Percentiles rank a stretch among this genome's conserved stretches.
These are phyloP conservation scores for Eucalyptus grandis DNA, from an alignment of 345 rosid genomes.

Conservation along the genomic window DNA sequence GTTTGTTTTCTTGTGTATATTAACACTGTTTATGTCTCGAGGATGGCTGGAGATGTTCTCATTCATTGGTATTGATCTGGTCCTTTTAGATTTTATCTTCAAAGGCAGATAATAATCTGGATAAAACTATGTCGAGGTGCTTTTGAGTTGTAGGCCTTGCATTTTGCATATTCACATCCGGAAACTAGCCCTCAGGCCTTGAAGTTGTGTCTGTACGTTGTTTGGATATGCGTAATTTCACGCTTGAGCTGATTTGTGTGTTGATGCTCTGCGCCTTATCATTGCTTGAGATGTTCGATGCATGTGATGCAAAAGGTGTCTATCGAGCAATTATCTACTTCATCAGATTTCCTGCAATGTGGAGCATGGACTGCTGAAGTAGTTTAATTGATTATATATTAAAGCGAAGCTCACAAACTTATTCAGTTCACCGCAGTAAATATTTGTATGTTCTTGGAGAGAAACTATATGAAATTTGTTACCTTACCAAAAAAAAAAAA, in stretches of 20 bases:
- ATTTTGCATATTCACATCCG: background rate
- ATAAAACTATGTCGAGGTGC: background rate
- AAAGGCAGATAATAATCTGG: background rate
- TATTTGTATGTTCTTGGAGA: background rate
- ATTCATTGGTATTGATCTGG: background rate
- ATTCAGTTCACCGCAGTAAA: background rate
- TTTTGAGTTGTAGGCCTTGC: background rate
- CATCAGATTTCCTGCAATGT: background rate
- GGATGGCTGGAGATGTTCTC: background rate
- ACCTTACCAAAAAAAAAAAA: background rate
- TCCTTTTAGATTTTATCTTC: background rate
- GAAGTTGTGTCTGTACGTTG: background rate
- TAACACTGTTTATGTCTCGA: background rate
- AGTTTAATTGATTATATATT: background rate
- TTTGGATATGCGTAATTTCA: background rate
- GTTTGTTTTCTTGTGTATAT: background rate
- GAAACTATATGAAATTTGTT: background rate
- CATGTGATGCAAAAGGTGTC: background rate
- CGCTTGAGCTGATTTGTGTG: background rate
- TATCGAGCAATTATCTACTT: background rate
- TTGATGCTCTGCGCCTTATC: background rate
- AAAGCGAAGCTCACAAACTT: background rate
- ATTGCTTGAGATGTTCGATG: background rate
- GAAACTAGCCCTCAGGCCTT: background rate
- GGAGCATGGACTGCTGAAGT: background rate